Conservation (phyloP, 1,284 basidiomycete species). For the Vanrija pseudolonga region DNA sequence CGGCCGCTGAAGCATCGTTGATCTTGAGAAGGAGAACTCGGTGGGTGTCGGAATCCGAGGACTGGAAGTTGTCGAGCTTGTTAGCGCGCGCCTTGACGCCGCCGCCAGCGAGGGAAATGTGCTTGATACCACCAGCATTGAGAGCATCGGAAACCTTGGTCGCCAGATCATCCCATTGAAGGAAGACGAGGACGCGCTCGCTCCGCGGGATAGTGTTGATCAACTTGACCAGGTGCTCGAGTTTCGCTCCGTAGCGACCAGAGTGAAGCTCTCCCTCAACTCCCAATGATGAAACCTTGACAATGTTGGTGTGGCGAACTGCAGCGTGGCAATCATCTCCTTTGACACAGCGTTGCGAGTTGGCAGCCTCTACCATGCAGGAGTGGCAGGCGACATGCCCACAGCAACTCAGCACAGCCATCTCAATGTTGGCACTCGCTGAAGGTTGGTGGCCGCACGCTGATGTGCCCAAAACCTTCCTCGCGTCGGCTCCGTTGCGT, state of each 20-base stretch:
- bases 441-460: slow-evolving; percentile 50
- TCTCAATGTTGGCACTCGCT: slow-evolving; percentile 58
- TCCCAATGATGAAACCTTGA: slow-evolving; percentile 75
- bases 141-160: slow-evolving; percentile 84
- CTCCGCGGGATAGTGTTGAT: slow-evolving; percentile 73
- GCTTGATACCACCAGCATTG: slow-evolving; percentile 64
- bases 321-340: slow-evolving; percentile 65
- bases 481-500: slow-evolving; percentile 59
- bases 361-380: slow-evolving; percentile 68
- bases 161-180: slow-evolving; percentile 90
- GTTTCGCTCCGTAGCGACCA: slow-evolving; percentile 81
- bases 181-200: slow-evolving; percentile 84
- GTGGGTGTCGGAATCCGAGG: slow-evolving; percentile 54
- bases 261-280: slow-evolving; percentile 73
- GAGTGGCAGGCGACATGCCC: slow-evolving; percentile 77
- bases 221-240: slow-evolving; percentile 76
- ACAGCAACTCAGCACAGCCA: slow-evolving; percentile 82
- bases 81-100: slow-evolving; percentile 71
- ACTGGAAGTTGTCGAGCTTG: slow-evolving; percentile 77
- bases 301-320: slow-evolving; percentile 72
- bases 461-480: slow-evolving; percentile 24
- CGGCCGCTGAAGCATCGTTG: slow-evolving; percentile 89
- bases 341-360: slow-evolving; percentile 76
- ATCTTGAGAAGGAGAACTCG: slow-evolving; percentile 84
- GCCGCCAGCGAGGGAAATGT: slow-evolving; percentile 71